Conservation (phyloP, 345 rosid genomes). For the Gossypium anomalum region DNA sequence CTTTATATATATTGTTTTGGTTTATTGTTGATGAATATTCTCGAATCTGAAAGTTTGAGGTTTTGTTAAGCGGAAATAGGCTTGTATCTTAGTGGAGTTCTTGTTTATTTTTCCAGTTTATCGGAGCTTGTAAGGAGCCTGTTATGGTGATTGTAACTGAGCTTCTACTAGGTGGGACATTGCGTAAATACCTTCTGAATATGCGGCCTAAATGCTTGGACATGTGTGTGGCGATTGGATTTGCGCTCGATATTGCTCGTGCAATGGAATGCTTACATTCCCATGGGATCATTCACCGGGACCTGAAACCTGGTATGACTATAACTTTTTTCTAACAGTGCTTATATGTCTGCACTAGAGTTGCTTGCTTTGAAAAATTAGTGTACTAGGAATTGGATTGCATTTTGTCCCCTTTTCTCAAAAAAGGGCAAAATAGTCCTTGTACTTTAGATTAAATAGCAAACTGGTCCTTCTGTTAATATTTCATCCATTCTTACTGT, state of each 20-base stretch:
- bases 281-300: constrained; percentile 96
- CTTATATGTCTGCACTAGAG: not conserved
- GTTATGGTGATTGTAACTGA: constrained; percentile 96
- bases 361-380: not conserved
- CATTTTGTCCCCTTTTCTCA: not conserved
- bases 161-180: constrained; percentile 81
- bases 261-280: constrained; percentile 98
- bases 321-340: not conserved
- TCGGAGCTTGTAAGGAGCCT: constrained; percentile 95
- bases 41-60: not conserved
- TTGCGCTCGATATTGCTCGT: constrained; percentile 97
- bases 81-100: not conserved
- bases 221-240: constrained; percentile 60
- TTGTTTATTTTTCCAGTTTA: constrained; percentile 49
- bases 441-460: no score
- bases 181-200: constrained; percentile 75
- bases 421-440: no score
- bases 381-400: not conserved
- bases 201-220: constrained; percentile 70
- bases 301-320: constrained; percentile 85
- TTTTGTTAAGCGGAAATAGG: not conserved
- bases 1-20: not conserved
- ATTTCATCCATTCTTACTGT: no score
- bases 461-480: no score
- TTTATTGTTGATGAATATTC: not conserved